Evolutionary conservation across 805 yeast genomes (phyloP).

Genomic region (Diddensiella transvaalensis): DNA sequence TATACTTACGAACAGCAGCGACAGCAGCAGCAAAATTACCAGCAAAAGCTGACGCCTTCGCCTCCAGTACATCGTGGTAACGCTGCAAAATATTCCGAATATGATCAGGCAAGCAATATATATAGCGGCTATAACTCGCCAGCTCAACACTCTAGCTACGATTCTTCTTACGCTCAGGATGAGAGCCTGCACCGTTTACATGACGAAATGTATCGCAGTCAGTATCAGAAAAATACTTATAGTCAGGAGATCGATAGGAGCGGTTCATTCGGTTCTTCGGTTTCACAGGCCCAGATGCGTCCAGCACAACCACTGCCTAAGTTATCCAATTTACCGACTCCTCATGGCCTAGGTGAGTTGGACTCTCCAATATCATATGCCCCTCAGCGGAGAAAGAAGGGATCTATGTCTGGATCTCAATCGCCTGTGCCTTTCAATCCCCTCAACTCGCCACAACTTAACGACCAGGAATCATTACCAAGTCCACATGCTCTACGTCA

Average conservation of each 20-base stretch:
- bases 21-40: no score
- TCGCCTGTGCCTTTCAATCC: constrained; percentile 10
- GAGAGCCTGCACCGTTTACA: background rate
- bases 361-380: constrained; percentile 23
- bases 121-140: background rate
- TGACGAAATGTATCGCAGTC: background rate
- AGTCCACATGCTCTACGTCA: constrained; percentile 25
- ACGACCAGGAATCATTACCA: constrained; percentile 19
- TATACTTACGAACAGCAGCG: background rate
- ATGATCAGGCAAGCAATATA: background rate
- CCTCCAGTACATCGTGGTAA: background rate
- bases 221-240: background rate
- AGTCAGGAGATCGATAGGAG: background rate
- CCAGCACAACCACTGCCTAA: constrained; percentile 17
- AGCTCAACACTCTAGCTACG: constrained; percentile 3
- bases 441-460: constrained; percentile 1
- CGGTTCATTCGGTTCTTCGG: background rate
- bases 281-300: background rate
- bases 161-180: background rate
- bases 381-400: constrained; percentile 20
- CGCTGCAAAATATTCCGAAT: background rate
- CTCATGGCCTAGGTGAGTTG: constrained; percentile 24
- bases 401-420: constrained; percentile 5
- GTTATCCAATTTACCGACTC: constrained; percentile 23
- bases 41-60: background rate